phyloP scores from a whole-genome alignment of 1,284 basidiomycete species.

The Heterobasidion irregulare region DNA sequence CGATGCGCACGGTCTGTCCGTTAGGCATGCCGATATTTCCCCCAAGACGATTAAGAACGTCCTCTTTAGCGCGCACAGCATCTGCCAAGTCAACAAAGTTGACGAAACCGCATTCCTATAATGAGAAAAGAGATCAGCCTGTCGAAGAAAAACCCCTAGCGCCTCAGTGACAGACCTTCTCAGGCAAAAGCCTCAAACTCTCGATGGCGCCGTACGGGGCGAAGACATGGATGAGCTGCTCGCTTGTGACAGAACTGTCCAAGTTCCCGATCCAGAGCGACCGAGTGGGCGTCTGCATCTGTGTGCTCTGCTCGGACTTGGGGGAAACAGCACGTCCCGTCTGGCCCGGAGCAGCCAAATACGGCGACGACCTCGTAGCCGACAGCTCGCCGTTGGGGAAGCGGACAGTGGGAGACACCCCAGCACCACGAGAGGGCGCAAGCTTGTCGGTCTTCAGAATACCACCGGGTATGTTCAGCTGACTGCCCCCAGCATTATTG shows the following conservation, averaged over 20 bases:
- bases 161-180: slow-evolving; percentile 62
- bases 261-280: slow-evolving; percentile 98
- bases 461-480: slow-evolving; percentile 7
- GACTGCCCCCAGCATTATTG: slow-evolving; percentile 8
- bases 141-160: neutral
- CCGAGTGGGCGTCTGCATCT: slow-evolving; percentile 86
- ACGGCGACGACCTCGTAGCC: slow-evolving; percentile 52
- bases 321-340: slow-evolving; percentile 70
- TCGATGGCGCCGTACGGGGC: slow-evolving; percentile 96
- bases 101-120: slow-evolving; percentile 94
- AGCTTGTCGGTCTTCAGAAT: slow-evolving; percentile 34
- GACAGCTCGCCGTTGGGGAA: slow-evolving; percentile 56
- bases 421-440: slow-evolving; percentile 25
- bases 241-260: slow-evolving; percentile 87
- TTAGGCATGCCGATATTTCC: slow-evolving; percentile 92
- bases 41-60: slow-evolving; percentile 89
- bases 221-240: slow-evolving; percentile 92
- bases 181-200: slow-evolving; percentile 86
- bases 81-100: slow-evolving; percentile 95
- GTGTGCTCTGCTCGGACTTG: slow-evolving; percentile 62
- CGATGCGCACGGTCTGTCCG: slow-evolving; percentile 91
- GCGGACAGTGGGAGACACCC: slow-evolving; percentile 53
- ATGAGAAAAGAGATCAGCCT: slow-evolving; percentile 2
- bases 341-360: slow-evolving; percentile 27
- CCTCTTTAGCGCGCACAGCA: slow-evolving; percentile 93